Evolutionary conservation across 352 stramenopile genomes (phyloP).

Genomic region (Phytopythium montanum): DNA sequence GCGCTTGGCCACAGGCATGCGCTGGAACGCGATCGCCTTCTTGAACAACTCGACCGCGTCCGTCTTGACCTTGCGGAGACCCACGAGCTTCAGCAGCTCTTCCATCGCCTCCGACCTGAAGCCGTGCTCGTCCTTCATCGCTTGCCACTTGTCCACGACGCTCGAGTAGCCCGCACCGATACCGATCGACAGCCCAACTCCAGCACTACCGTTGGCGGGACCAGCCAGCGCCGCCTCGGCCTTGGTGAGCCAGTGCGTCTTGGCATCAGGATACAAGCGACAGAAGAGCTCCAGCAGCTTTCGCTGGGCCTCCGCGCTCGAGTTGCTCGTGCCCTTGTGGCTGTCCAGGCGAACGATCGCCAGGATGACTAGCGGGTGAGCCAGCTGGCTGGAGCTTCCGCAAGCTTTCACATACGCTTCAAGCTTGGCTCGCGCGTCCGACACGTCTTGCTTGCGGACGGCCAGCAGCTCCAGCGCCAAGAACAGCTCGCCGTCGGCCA

Average conservation of each 20-base stretch:
- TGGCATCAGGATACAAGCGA: conserved; percentile 47
- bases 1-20: conserved; percentile 43
- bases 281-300: conserved; percentile 50
- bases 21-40: conserved; percentile 51
- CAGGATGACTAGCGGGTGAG: conserved; percentile 56
- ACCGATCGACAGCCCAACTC: background rate
- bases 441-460: conserved; percentile 34
- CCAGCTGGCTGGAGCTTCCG: conserved; percentile 10
- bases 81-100: conserved; percentile 75
- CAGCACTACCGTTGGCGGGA: background rate
- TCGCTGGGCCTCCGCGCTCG: conserved; percentile 15
- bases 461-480: conserved; percentile 45
- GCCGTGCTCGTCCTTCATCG: conserved; percentile 42
- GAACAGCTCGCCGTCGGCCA: conserved; percentile 45
- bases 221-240: conserved; percentile 21
- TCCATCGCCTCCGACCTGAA: conserved; percentile 75
- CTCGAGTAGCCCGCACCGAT: conserved; percentile 3
- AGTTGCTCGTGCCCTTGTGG: conserved; percentile 13
- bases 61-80: conserved; percentile 80
- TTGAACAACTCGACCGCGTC: conserved; percentile 74
- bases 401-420: conserved; percentile 32
- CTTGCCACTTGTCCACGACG: conserved; percentile 55
- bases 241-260: conserved; percentile 32
- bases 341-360: conserved; percentile 36
- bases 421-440: conserved; percentile 24